Percentiles rank a stretch among this genome's conserved stretches.
phyloP scores from a whole-genome alignment of 805 yeast species.

The Candida pini region DNA sequence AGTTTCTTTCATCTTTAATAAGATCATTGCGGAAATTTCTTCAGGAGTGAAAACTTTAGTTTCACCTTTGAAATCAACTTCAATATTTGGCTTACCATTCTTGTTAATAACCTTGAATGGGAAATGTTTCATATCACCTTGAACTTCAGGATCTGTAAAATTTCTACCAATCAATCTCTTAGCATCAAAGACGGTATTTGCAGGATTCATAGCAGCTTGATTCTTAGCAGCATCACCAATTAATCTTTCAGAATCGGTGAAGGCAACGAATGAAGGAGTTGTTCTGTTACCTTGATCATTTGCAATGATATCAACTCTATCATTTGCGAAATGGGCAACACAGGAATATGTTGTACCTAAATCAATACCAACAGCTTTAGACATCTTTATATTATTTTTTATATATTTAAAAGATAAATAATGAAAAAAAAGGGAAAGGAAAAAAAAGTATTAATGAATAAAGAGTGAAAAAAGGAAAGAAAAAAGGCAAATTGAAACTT shows the following conservation, averaged over 20 bases:
- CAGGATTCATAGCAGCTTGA: conserved; percentile 71
- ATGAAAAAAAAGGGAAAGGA: neutral
- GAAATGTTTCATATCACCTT: conserved; percentile 53
- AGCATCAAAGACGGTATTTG: conserved; percentile 75
- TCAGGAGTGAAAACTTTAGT: conserved; percentile 86
- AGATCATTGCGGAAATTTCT: conserved; percentile 85
- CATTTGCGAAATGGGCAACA: conserved; percentile 89
- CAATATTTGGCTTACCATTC: conserved; percentile 75
- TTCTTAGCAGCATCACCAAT: conserved; percentile 82
- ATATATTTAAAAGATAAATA: neutral
- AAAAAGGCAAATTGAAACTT: too few species aligned
- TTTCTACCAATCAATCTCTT: conserved; percentile 75
- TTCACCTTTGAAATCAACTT: conserved; percentile 82
- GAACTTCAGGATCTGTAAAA: conserved; percentile 63
- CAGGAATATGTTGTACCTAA: conserved; percentile 89
- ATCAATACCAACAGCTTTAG: conserved; percentile 62
- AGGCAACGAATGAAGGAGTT: conserved; percentile 94
- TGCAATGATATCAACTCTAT: conserved; percentile 91
- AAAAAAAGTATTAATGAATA: neutral
- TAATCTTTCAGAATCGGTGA: conserved; percentile 86
- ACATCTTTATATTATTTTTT: conserved; percentile 14
- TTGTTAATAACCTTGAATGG: conserved; percentile 75
- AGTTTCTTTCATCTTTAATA: conserved; percentile 95
- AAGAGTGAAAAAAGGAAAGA: neutral
- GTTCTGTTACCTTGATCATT: conserved; percentile 99